phyloP scores from a whole-genome alignment of 1,284 basidiomycete species.

The Wallemia ichthyophaga region DNA sequence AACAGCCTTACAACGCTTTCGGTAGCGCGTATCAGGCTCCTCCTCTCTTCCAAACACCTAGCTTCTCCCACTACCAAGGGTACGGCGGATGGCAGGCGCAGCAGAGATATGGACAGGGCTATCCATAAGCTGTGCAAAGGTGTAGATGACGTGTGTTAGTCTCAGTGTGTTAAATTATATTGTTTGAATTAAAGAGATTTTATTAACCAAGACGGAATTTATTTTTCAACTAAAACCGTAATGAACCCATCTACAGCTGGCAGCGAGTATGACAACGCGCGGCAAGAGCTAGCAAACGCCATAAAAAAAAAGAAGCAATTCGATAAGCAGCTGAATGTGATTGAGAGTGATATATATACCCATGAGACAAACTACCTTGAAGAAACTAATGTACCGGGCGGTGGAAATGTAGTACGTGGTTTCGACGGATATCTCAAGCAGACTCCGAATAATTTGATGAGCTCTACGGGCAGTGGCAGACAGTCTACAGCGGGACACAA shows the following conservation, averaged over 20 bases:
- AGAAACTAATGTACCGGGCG: neutral
- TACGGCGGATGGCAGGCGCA: neutral
- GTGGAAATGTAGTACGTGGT: neutral
- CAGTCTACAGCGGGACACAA: neutral
- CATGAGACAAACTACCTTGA: neutral
- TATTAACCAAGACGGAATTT: too few species aligned
- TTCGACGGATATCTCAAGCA: neutral
- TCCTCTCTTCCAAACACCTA: neutral
- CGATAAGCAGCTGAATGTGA: neutral
- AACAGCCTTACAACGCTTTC: neutral
- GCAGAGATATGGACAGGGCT: constrained; percentile 1
- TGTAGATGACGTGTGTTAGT: too few species aligned
- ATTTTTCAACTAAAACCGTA: too few species aligned
- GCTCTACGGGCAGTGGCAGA: neutral
- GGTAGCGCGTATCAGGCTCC: neutral
- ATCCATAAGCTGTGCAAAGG: neutral
- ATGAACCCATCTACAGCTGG: neutral
- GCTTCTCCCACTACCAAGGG: neutral
- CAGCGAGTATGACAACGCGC: neutral
- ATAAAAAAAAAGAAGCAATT: neutral
- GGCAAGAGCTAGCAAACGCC: neutral
- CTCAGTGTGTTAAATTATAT: too few species aligned
- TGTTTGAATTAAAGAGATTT: too few species aligned
- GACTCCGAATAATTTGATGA: neutral
- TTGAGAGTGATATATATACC: neutral